A percentile compares a stretch with the other conserved stretches of the same genome.
Conservation (phyloP, 345 rosid species). For the Reutealis trisperma region DNA sequence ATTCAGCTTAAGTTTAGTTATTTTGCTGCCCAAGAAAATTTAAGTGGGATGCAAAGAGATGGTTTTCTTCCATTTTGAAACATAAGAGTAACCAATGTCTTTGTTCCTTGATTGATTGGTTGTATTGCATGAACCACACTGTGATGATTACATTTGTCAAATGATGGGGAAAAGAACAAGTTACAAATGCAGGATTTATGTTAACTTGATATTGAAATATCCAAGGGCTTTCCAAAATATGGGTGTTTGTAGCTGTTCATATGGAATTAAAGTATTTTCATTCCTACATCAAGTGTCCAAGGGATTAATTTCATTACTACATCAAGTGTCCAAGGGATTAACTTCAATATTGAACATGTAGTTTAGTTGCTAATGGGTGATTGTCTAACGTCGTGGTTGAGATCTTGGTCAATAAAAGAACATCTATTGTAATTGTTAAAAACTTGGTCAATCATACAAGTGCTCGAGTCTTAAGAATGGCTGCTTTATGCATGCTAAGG, state of each 20-base stretch:
- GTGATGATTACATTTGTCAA: no score
- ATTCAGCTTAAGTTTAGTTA: neutral
- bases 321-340: neutral
- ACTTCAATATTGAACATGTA: neutral
- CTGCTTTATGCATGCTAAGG: neutral
- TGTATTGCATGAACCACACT: neutral
- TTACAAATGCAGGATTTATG: neutral
- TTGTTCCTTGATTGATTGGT: neutral
- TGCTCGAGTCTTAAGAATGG: neutral
- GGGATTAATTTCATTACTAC: neutral
- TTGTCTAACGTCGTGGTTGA: neutral
- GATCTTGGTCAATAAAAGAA: neutral
- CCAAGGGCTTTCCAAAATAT: no score
- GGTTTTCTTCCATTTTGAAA: no score
- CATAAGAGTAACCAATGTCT: no score
- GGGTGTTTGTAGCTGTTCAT: neutral
- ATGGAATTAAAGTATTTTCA: neutral
- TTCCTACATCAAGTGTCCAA: neutral
- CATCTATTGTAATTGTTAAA: neutral
- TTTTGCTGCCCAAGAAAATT: neutral
- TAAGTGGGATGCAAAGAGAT: no score
- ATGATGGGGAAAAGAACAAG: neutral
- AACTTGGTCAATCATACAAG: neutral
- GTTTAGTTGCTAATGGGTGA: neutral
- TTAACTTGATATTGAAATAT: neutral